Base-by-base conservation (phyloP, 225 moss, liverwort and hornwort genomes). In the Polytrichum formosum region DNA sequence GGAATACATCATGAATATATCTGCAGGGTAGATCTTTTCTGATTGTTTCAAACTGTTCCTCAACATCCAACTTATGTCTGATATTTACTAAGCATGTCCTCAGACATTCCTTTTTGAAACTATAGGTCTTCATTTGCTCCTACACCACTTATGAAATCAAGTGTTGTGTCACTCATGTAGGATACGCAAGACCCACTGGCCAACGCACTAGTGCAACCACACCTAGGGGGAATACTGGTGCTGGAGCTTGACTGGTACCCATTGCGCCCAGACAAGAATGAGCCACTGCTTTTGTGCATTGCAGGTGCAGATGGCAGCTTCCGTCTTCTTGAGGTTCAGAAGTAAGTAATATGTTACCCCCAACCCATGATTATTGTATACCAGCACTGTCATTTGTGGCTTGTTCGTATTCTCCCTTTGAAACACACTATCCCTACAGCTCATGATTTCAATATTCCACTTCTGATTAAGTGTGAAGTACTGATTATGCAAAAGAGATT, bases 181-280 rank as follows among this genome's bases (percentile, higher is more conserved):
- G 98, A 94, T 77, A 94, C 98, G 21, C 98, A 91, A 70, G 98
- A 98, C 65, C 98, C 98, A 64, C 70, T 93, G 73, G 85, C 91
- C 75, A 91, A 94, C 71, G 91, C 94, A 26, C 78, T 98, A 46
- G 91, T 94, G 67, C 98, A 94, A 64, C 98, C 94, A 25, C 98
- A 98, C 22, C 90, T 94, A 82, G 98, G 90, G 71, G 98, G 94
- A 20, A 91, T 94, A 78, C 72, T 94, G 81, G 98, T 98, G 65
- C 72, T 98, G 79, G 98, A 98, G 84, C 80, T 98, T 73, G 98
- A 98, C 70, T 98, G 98, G 98, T 92, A 94, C 64, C 98, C 98
- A 18, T 77, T 94, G 75, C 90, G 94, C 62, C 86, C 92, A 76
- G 98, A 98, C 79, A 98, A 90, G 84, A 87, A 91, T 72, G 98